Percentiles rank a stretch among this genome's conserved stretches.
Evolutionary conservation across 345 rosid genomes (phyloP).

Genomic region (Trapa bicornis): DNA sequence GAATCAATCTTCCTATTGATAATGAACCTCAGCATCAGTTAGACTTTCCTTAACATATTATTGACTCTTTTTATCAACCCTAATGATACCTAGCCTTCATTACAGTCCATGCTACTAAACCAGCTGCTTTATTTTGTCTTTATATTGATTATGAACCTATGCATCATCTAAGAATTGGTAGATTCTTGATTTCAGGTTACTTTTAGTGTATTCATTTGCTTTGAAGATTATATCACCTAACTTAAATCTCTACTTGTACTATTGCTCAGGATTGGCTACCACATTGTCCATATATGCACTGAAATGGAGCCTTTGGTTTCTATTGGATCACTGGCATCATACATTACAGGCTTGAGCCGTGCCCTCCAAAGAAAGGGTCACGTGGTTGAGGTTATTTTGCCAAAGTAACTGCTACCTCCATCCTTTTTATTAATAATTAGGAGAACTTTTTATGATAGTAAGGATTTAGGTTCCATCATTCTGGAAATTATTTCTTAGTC

Average conservation of each 20-base stretch:
- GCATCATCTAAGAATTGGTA: not conserved
- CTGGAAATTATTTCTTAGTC: not conserved
- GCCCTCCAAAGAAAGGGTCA: slow-evolving; percentile 62
- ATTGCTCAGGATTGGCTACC: slow-evolving; percentile 49
- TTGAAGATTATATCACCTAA: slow-evolving; percentile 2
- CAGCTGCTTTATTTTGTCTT: not conserved
- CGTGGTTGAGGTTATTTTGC: slow-evolving; percentile 74
- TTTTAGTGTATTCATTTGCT: not conserved
- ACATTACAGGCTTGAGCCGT: slow-evolving; percentile 45
- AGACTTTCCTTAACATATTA: too few species aligned
- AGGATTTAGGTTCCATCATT: not conserved
- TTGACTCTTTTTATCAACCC: too few species aligned
- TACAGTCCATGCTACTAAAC: too few species aligned
- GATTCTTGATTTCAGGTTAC: not conserved
- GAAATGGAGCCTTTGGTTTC: slow-evolving; percentile 73
- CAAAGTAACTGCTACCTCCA: slow-evolving; percentile 38
- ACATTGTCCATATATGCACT: slow-evolving; percentile 69
- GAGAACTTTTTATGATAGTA: not conserved
- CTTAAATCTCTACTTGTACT: not conserved
- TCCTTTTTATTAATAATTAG: not conserved
- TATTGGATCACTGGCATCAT: slow-evolving; percentile 60
- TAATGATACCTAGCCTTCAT: too few species aligned
- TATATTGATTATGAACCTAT: not conserved
- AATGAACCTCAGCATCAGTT: not conserved
- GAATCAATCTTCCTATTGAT: not conserved